phyloP scores from a whole-genome alignment of 352 stramenopile species.

The Globisporangium okanoganense region DNA sequence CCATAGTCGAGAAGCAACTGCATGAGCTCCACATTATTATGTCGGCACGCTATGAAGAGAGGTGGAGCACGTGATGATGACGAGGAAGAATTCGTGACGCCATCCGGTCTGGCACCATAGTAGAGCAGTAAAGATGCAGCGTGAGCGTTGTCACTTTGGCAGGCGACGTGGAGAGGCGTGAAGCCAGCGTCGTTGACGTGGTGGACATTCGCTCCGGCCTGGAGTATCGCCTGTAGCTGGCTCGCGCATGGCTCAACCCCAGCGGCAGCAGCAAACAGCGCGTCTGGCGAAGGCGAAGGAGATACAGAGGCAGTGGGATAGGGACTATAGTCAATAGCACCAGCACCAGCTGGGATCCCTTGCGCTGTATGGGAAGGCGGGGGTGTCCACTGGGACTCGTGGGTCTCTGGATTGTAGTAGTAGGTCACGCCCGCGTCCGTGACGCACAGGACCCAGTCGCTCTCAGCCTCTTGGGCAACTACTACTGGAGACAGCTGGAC shows the following conservation, averaged over 20 bases:
- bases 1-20: conserved; percentile 46
- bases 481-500: neutral
- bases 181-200: conserved; percentile 25
- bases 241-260: conserved; percentile 20
- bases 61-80: conserved; percentile 16
- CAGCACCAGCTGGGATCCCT: neutral
- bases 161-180: conserved; percentile 50
- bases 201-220: conserved; percentile 31
- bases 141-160: conserved; percentile 39
- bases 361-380: conserved; percentile 12
- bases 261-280: conserved; percentile 25
- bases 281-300: conserved; percentile 12
- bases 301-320: neutral
- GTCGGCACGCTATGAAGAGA: conserved; percentile 43
- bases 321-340: neutral
- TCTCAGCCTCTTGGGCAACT: neutral
- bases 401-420: conserved; percentile 63
- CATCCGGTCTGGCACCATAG: conserved; percentile 41
- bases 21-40: conserved; percentile 35
- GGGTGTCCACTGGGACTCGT: conserved; percentile 59
- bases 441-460: conserved; percentile 35
- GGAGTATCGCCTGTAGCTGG: conserved; percentile 35
- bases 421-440: conserved; percentile 58
- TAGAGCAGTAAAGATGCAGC: conserved; percentile 39
- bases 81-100: neutral